phyloP scores from a whole-genome alignment of 768 basidiomycete species.

The Rhodotorula graminis region DNA sequence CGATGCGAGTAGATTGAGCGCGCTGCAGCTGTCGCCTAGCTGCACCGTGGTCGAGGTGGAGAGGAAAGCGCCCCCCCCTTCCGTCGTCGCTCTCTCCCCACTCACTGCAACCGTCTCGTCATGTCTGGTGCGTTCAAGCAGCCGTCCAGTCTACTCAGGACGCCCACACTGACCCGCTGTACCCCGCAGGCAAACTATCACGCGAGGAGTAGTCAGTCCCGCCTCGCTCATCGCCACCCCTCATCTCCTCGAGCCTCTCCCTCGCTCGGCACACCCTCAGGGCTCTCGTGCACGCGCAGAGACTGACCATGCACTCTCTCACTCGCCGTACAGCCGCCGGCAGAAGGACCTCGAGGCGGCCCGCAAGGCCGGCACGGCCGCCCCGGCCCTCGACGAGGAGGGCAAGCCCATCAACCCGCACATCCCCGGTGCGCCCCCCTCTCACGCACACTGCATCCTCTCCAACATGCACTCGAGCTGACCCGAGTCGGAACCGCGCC shows the following conservation, averaged over 20 bases:
- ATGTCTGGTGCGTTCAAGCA: conserved; percentile 9
- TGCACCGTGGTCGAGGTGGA: too few species aligned
- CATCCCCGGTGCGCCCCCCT: conserved; percentile 72
- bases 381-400: conserved; percentile 89
- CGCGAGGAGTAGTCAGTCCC: conserved; percentile 35
- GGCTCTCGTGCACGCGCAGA: not conserved
- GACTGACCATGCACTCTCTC: not conserved
- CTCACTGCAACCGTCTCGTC: not conserved
- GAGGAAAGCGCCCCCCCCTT: too few species aligned
- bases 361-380: conserved; percentile 95
- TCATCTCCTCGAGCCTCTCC: not conserved
- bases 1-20: too few species aligned
- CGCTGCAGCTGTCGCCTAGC: too few species aligned
- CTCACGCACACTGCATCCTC: conserved; percentile 1
- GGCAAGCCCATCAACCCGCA: conserved; percentile 96
- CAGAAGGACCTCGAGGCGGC: conserved; percentile 98
- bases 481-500: not conserved
- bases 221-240: not conserved
- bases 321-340: conserved; percentile 9
- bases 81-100: not conserved
- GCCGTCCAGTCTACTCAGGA: not conserved
- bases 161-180: not conserved
- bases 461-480: not conserved
- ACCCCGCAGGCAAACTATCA: conserved; percentile 22
- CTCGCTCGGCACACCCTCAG: not conserved